Evolutionary conservation across 106 monocot genomes (phyloP).

Genomic region (Posidonia australis): DNA sequence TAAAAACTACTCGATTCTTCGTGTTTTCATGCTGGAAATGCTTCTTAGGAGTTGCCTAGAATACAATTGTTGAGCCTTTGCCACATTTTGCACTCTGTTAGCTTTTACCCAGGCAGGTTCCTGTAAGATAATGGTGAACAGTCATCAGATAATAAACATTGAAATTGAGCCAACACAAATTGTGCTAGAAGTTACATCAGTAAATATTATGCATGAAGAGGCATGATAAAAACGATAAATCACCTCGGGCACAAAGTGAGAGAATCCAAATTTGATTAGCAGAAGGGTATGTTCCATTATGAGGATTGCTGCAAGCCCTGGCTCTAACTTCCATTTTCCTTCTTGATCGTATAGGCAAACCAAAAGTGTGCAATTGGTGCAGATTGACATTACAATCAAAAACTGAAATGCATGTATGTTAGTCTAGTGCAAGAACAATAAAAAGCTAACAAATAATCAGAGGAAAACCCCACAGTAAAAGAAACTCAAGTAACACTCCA

Average conservation of each 20-base stretch:
- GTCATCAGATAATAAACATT: too few species aligned
- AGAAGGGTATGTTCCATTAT: constrained; percentile 51
- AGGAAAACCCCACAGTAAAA: too few species aligned
- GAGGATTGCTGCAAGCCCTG: constrained; percentile 60
- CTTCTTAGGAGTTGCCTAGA: constrained; percentile 70
- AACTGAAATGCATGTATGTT: constrained; percentile 36
- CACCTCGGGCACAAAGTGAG: constrained; percentile 70
- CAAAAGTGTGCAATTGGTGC: constrained; percentile 79
- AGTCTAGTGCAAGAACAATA: background rate
- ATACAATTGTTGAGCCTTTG: constrained; percentile 38
- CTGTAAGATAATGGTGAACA: constrained; percentile 14
- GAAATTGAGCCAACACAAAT: too few species aligned
- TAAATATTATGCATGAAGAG: too few species aligned
- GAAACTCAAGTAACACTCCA: too few species aligned
- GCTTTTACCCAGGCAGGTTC: constrained; percentile 91
- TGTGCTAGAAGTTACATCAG: too few species aligned
- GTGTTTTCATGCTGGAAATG: constrained; percentile 42
- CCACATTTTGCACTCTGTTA: constrained; percentile 36
- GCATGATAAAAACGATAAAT: background rate
- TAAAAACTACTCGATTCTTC: constrained; percentile 9
- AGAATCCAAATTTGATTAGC: constrained; percentile 58
- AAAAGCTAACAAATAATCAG: background rate
- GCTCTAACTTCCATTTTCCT: constrained; percentile 89
- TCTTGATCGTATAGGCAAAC: constrained; percentile 86
- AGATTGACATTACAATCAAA: constrained; percentile 82